These are phyloP conservation scores for Heliamphora exappendiculata DNA, from an alignment of 148 eudicot species.

Conservation along the genomic window DNA sequence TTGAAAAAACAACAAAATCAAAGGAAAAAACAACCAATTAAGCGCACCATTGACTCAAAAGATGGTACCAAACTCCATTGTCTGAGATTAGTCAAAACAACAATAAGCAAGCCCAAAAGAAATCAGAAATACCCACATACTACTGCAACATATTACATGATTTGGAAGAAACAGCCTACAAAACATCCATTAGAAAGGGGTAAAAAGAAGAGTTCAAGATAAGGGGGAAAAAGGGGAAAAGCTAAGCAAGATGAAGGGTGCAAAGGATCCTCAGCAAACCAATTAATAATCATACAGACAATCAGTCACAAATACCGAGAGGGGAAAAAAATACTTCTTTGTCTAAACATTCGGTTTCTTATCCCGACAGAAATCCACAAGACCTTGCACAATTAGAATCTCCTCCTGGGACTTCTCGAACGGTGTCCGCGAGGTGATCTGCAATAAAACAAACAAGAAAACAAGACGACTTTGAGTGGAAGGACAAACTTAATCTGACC, in stretches of 20 bases:
- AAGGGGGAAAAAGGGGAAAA: neutral
- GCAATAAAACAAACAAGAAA: slow-evolving; percentile 4
- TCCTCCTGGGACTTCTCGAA: slow-evolving; percentile 73
- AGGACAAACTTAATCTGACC: neutral
- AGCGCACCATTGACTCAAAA: too few relatives aligned
- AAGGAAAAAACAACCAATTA: too few relatives aligned
- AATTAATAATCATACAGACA: neutral
- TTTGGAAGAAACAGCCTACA: neutral
- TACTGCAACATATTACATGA: neutral
- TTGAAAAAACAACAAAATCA: too few relatives aligned
- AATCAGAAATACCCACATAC: neutral
- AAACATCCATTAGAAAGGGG: neutral
- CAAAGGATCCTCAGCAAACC: slow-evolving; percentile 4
- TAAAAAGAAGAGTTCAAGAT: too few relatives aligned
- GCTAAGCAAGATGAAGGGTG: neutral
- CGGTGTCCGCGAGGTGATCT: slow-evolving; percentile 66
- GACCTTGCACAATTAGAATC: slow-evolving; percentile 30
- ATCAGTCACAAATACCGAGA: neutral
- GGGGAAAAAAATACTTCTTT: too few relatives aligned
- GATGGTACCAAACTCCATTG: neutral
- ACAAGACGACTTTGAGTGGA: neutral
- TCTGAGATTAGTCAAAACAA: neutral
- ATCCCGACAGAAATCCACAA: slow-evolving; percentile 3
- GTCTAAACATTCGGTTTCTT: neutral
- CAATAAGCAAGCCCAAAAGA: neutral